Base-by-base conservation (phyloP, 306 rosid species). In the Elaeagnus macrophylla region DNA sequence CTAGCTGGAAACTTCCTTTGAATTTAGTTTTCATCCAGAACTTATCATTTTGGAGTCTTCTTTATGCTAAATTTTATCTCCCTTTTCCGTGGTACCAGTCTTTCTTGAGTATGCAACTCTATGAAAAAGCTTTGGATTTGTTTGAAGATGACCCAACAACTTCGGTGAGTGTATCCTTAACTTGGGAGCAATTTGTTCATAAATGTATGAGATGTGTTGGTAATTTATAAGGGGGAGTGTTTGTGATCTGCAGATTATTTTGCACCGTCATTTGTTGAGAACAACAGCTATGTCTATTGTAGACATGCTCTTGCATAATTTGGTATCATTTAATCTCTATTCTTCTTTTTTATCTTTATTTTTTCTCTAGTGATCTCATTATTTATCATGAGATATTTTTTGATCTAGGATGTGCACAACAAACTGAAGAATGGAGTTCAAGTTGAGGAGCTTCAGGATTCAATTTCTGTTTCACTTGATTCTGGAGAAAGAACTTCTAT, bases 231-330 rank as follows among this genome's bases (percentile, higher is more conserved):
- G 60, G 60, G 32, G 32, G 63, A 58, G 42, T 48, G 37, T 62
- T 55, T 43, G 36, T 53, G 77, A 70, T 75, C 60, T 32, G 59
- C 83, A 91, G 99, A 89, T 82, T 67, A 83, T 91, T 80, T 72
- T 91, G 78, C 99, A 87, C 72, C 80, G 96, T 75, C 99, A 91
- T 77, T 81, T 91, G 79, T 73, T 91, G 57, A 84, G 96, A 77
- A 77, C 95, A 48, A 72, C 81, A 42, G 99, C 87, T 73, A 67
- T 84, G 67, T 48, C 83, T 32, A 75, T 84, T 75, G 83, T 76
- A 62, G 99, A 91, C 53, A 69, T 65, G 66, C 81, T 87, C 70
- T 81, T 91, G 63, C 72, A 58, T 56, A 67, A 72, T 69, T 66
- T 91, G 99, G 99, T 91, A 75, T 10, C 56, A 38, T 67, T 65